Base-by-base conservation (phyloP, 1,139 yeast genomes). In the Hyphopichia burtonii region DNA sequence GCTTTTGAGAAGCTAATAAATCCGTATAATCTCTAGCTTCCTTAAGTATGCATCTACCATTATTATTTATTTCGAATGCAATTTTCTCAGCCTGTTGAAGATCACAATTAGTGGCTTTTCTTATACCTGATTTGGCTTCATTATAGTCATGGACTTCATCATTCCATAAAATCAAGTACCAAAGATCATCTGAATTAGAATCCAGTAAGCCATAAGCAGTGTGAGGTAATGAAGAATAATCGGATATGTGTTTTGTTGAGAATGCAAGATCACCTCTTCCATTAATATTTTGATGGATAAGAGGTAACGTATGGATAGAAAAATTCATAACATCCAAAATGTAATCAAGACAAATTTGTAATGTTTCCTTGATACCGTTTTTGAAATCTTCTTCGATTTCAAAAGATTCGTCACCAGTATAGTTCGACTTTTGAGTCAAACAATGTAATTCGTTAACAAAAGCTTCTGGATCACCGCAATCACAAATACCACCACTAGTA, bases 391-490 rank as follows among this genome's bases (percentile, higher is more conserved):
- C 37, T 9, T 46, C 53, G 14, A 39, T 41, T 3, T 51, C 46
- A 16, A 39, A 44, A 12, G 43, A 31, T 10, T 36, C 20, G 6
- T 30, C 42, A 18, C 34, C 31, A 12, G 12, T 32, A 14, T 27
- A 30, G 12, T 25, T 34, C 7, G 36, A 36, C n/a, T 37, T 19
- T 36, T 57, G 60, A 45, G 72, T 66, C 36, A 56, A 59, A 60
- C 97, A 91, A 42, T 78, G 65, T 40, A 83, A 66, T 3, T 67
- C 63, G 5, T 58, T 60, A 27, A 68, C 74, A 83, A 96, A 91
- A 0, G 96, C 95, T 47, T 84, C 88, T 0, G 78, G 73, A 57
- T 93, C 96, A 2, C 98, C 97, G 65, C 98, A 93, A 59, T 93
- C 97, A 59, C 98, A 93, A 18, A 84, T 77, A 2, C 91, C 88